Base-by-base conservation (phyloP, 1,284 basidiomycete genomes). In the Boletellus deceptivus region DNA sequence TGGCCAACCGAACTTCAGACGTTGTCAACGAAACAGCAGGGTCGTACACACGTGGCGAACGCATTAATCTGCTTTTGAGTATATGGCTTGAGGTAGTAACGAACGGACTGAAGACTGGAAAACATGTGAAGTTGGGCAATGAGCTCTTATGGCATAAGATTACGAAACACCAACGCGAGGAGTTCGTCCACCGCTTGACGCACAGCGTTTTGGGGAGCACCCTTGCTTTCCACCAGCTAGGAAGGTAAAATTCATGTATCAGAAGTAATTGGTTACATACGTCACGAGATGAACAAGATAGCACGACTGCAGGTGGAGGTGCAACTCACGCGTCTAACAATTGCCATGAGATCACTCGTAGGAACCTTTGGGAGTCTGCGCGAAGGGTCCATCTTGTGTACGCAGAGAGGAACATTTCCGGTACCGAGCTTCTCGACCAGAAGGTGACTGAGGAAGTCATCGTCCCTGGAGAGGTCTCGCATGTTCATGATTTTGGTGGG, bases 401-500 rank as follows among this genome's bases (percentile, higher is more conserved):
- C 89, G 49, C 85, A 78, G 46, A 91, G 76, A 29, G 88, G 89
- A 5, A 85, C 83, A 24, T 70, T 74, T 27, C 84, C 83, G 4
- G 87, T 88, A 36, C 89, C 88, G 29, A 91, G 78, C 61, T 91
- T 91, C 74, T 91, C 89, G 55, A 91, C 86, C 52, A 91, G 81
- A 42, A 91, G 77, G 71, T 90, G 86, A 64, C 84, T 87, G 67
- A 91, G 82, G 69, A 91, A 91, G 72, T 91, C 89, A 69, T 91
- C 89, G 72, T 91, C 89, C 69, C 82, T 84, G 58, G 88, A 86
- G 53, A 91, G 79, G 79, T 91, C 89, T 68, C 79, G 79, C 76
- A 89, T 86, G 73, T 89, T 87, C 89, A 91, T 91, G 59, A 86
- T 83, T 75, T 86, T 90, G 43, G 87, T 91, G 18, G 82, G 82